A percentile compares a stretch with the other conserved stretches of the same genome.
phyloP scores from a whole-genome alignment of 177 flowering plant species.

The Vitis hybrid region DNA sequence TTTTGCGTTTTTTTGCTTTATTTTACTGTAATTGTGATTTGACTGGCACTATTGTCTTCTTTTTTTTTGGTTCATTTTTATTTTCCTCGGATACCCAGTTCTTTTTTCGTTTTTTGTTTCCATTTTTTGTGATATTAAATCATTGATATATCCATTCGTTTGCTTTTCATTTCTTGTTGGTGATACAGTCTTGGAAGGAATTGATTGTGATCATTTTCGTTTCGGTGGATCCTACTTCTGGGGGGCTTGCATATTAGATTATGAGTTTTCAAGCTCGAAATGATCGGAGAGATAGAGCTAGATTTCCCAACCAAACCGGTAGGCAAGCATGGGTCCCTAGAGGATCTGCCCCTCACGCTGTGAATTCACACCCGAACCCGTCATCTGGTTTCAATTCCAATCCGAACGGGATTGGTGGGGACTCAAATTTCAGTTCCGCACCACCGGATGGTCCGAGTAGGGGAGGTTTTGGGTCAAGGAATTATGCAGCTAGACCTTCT shows the following conservation, averaged over 20 bases:
- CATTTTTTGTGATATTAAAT: no score
- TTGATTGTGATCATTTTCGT: neutral
- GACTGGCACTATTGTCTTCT: no score
- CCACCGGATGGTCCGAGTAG: conserved; percentile 13
- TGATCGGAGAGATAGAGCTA: conserved; percentile 44
- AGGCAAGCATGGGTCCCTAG: conserved; percentile 75
- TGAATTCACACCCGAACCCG: conserved; percentile 9
- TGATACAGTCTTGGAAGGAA: neutral
- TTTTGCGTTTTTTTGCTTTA: no score
- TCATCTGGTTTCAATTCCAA: conserved; percentile 7
- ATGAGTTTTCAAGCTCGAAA: conserved; percentile 56
- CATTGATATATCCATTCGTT: no score
- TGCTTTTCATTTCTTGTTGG: no score
- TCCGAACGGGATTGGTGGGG: conserved; percentile 19
- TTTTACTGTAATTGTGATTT: no score
- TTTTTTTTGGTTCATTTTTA: no score
- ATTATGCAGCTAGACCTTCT: conserved; percentile 16
- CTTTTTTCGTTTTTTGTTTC: no score
- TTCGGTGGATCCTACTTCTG: conserved; percentile 3
- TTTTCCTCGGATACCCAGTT: no score
- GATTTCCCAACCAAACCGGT: conserved; percentile 25
- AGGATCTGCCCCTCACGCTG: conserved; percentile 31
- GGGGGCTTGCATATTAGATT: conserved; percentile 13
- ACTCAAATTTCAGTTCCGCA: neutral
- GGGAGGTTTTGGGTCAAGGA: conserved; percentile 23